These are phyloP conservation scores for Xylariaceae sp. DNA, from an alignment of 2,329 filamentous ascomycete species.

Conservation along the genomic window DNA sequence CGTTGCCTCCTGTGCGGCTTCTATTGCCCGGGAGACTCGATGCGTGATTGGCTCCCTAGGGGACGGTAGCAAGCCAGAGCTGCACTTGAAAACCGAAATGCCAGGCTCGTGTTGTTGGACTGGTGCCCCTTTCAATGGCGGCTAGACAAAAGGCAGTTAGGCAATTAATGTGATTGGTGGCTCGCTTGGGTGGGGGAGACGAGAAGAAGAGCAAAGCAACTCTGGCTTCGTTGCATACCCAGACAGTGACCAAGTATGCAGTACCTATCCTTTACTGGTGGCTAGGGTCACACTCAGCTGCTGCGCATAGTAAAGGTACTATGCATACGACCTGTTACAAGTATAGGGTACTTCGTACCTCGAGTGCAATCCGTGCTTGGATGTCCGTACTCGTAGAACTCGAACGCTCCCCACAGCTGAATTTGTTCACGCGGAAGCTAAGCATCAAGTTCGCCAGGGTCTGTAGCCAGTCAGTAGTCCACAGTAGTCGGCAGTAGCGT, in stretches of 20 bases:
- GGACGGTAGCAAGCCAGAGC: background rate
- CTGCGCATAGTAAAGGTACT: background rate
- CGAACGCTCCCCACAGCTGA: background rate
- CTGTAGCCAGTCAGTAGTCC: constrained; percentile 1
- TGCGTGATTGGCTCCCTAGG: constrained; percentile 22
- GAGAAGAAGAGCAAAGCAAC: too few relatives aligned
- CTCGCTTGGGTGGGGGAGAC: too few relatives aligned
- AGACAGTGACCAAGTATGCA: background rate
- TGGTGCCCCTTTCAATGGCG: constrained; percentile 11
- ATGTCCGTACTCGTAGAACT: background rate
- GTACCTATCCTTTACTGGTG: background rate
- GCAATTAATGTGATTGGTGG: background rate
- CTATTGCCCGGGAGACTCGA: too few relatives aligned
- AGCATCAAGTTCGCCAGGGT: background rate
- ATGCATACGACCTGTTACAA: background rate
- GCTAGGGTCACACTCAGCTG: background rate
- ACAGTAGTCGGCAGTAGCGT: background rate
- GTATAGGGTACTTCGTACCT: background rate
- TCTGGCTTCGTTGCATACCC: too few relatives aligned
- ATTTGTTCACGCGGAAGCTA: background rate
- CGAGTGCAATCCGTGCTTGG: too few relatives aligned
- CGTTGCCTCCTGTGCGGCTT: too few relatives aligned
- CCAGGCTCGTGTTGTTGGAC: constrained; percentile 12
- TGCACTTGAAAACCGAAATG: background rate
- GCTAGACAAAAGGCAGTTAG: constrained; percentile 9